Base-by-base conservation (phyloP, 139 green algal species). In the Nannochloris sp. region DNA sequence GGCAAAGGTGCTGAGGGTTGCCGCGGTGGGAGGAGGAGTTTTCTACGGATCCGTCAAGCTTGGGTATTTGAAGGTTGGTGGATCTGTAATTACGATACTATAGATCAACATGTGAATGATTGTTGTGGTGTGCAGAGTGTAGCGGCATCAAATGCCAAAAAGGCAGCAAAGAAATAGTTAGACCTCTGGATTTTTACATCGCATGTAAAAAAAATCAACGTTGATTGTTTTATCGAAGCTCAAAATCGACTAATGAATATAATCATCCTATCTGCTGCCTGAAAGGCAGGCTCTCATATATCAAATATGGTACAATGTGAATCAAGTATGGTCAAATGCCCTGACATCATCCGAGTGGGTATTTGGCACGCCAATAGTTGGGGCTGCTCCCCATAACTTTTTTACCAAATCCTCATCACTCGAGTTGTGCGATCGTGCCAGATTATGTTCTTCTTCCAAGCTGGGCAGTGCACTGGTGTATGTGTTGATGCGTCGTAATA, bases 41-140 rank as follows among this genome's bases (percentile, higher is more conserved):
- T 27, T 83, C 14, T 85, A 81, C 23, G 78, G 78, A 11, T 67
- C 67, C 1, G 24, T 70, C 2, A 83, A 83, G 51, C 60, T 84
- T 31, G 44, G 46, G 5, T 64, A 62, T 9, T 58, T 76, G 16
- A 78, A 76, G 74, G 76, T 53, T 3, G 34, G 34, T 40, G 34
- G 27, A 29, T 29, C 27, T 29, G 27, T 5, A 29, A 40, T 40
- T 40, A 4, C 34, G 34, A 40, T 40, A 11, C 8, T 14, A 11
- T 40, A 40, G 7, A 14, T 40, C 7, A 40, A 40, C 2, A 40
- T 40, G 9, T 40, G 34, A 40, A 1, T 40, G 34, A 40, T 40
- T 1, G 34, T 40, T 44, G 18, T 44, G 16, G 10, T 11, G 23
- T 64, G 21, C 57, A 64, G 57, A 51, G 57, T 58, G 57, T 64